phyloP scores from a whole-genome alignment of 495 filamentous ascomycete genomes.

The Tuber microsphaerosporum region DNA sequence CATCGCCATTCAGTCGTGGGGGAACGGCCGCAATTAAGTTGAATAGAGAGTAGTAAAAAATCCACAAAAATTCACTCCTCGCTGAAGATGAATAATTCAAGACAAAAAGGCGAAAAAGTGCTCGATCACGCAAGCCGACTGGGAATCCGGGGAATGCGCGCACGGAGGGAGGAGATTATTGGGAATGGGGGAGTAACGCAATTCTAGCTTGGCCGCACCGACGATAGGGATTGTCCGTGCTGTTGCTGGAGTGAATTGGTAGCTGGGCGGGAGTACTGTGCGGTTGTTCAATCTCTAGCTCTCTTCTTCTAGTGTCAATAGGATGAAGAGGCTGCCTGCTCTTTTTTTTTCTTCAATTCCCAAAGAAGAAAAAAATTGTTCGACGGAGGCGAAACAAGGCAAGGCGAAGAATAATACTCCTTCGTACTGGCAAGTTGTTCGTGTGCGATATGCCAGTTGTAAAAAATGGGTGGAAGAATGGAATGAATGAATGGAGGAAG shows the following conservation, averaged over 20 bases:
- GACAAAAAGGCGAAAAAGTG: slow-evolving; percentile 1
- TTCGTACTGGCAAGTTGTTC: neutral
- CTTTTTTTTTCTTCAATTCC: neutral
- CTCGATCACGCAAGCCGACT: neutral
- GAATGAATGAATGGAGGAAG: neutral
- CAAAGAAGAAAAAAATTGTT: neutral
- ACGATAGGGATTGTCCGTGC: neutral
- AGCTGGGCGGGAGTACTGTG: neutral
- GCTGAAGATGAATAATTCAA: neutral
- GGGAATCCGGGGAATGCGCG: slow-evolving; percentile 16
- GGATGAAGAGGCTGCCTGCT: neutral
- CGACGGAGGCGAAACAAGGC: neutral
- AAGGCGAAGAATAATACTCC: neutral
- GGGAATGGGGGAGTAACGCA: slow-evolving; percentile 5
- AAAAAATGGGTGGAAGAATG: neutral
- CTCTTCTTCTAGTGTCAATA: neutral
- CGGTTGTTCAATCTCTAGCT: neutral
- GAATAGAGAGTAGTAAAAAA: neutral
- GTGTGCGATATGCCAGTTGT: neutral
- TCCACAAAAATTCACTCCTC: neutral
- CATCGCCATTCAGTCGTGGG: neutral
- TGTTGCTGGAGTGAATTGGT: neutral
- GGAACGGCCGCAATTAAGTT: neutral
- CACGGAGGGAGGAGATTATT: neutral
- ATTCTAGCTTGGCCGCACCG: slow-evolving; percentile 11